A percentile compares a stretch with the other conserved stretches of the same genome.
These are phyloP conservation scores for Dactylonectria estremocensis DNA, from an alignment of 2,329 filamentous ascomycete genomes.

Conservation along the genomic window DNA sequence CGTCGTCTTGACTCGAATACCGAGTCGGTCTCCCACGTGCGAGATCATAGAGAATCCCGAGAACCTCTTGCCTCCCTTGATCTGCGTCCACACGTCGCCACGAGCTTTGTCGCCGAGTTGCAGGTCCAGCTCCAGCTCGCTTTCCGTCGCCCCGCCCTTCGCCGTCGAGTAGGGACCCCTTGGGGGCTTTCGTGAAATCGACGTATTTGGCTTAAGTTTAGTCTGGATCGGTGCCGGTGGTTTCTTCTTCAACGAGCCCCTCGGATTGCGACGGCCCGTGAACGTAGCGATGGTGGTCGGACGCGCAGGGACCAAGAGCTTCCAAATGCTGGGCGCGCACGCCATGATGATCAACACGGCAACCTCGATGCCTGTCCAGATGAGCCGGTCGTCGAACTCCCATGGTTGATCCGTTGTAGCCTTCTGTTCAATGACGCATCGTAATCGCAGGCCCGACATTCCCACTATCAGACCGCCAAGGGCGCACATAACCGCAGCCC, in stretches of 20 bases:
- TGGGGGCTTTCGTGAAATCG: constrained; percentile 7
- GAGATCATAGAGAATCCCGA: constrained; percentile 43
- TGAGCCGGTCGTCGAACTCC: constrained; percentile 58
- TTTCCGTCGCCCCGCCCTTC: constrained; percentile 39
- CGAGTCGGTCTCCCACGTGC: constrained; percentile 38
- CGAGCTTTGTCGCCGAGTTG: constrained; percentile 50
- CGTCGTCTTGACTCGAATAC: constrained; percentile 44
- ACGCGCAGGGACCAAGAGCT: constrained; percentile 3
- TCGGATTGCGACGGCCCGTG: constrained; percentile 39
- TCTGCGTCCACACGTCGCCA: constrained; percentile 52
- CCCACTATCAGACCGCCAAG: constrained; percentile 59
- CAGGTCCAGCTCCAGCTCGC: constrained; percentile 42
- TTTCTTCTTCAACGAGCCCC: constrained; percentile 20
- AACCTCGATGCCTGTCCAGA: constrained; percentile 62
- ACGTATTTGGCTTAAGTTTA: constrained; percentile 18
- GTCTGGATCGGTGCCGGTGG: constrained; percentile 12
- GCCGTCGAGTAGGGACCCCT: constrained; percentile 1
- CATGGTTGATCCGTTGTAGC: constrained; percentile 57
- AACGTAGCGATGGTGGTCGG: constrained; percentile 16
- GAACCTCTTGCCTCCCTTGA: constrained; percentile 44
- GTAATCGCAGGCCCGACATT: constrained; percentile 55
- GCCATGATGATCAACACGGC: constrained; percentile 59
- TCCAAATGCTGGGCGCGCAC: constrained; percentile 58
- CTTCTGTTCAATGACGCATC: constrained; percentile 53
- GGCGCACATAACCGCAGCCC: constrained; percentile 60